Conservation (phyloP, 2,329 filamentous ascomycete genomes). For the Fusarium brachygibbosum region DNA sequence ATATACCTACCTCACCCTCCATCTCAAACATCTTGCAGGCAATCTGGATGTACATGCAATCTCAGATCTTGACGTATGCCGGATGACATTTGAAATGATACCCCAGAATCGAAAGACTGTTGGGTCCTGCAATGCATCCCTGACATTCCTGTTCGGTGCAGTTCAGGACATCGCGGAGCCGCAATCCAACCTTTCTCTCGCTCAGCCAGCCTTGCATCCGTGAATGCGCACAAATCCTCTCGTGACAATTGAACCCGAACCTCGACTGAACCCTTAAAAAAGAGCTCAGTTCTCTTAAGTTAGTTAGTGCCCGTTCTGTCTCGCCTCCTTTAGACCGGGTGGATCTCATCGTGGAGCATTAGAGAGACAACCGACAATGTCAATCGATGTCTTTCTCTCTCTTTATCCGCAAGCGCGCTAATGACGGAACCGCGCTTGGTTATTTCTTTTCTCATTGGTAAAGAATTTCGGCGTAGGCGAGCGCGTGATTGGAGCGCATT, state of each 20-base stretch:
- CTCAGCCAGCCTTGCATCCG: conserved; percentile 10
- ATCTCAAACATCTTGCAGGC: neutral
- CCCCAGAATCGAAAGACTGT: conserved; percentile 18
- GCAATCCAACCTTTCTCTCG: conserved; percentile 19
- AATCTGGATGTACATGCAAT: conserved; percentile 15
- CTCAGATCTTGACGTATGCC: conserved; percentile 35
- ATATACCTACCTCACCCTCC: neutral
- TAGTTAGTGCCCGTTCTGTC: conserved; percentile 29
- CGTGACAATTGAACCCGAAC: conserved; percentile 6
- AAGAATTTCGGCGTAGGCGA: conserved; percentile 18
- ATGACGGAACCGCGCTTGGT: conserved; percentile 45
- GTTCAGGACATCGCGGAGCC: conserved; percentile 35
- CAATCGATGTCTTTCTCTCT: neutral
- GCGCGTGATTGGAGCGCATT: conserved; percentile 40
- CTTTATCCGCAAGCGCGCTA: conserved; percentile 41
- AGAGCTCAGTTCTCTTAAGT: conserved; percentile 1
- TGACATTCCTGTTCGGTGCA: conserved; percentile 2
- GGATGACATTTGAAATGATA: conserved; percentile 9
- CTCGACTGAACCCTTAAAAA: conserved; percentile 8
- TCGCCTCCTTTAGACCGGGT: conserved; percentile 48
- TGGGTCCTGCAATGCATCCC: conserved; percentile 6
- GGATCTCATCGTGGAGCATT: conserved; percentile 46
- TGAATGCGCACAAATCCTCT: conserved; percentile 15
- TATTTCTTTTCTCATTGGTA: conserved; percentile 21
- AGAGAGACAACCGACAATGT: conserved; percentile 3